phyloP scores from a whole-genome alignment of 2,329 filamentous ascomycete genomes.

The Epichloe sylvatica region DNA sequence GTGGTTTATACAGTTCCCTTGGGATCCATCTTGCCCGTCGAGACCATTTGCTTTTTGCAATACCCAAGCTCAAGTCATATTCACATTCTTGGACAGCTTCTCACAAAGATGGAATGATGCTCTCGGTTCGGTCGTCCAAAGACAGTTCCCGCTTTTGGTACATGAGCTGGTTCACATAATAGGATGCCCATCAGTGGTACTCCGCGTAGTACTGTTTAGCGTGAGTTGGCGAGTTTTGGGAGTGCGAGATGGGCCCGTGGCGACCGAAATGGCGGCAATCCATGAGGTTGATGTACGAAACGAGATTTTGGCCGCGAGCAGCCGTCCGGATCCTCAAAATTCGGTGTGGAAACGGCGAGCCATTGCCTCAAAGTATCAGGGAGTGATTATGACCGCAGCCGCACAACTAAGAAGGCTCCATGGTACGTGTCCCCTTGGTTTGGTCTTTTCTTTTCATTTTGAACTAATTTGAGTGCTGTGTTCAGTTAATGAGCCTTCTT shows the following conservation, averaged over 20 bases:
- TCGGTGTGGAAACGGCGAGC: neutral
- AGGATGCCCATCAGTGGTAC: slow-evolving; percentile 12
- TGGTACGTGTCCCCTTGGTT: neutral
- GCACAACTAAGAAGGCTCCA: neutral
- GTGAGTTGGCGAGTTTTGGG: slow-evolving; percentile 16
- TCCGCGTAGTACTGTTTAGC: slow-evolving; percentile 17
- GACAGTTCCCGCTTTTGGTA: slow-evolving; percentile 16
- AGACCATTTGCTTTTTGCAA: neutral
- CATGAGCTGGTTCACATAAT: slow-evolving; percentile 13
- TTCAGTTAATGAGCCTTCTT: neutral
- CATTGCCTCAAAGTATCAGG: neutral
- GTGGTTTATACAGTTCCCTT: slow-evolving; percentile 1
- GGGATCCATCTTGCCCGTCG: neutral
- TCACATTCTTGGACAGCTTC: slow-evolving; percentile 13
- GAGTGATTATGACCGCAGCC: neutral
- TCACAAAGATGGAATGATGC: slow-evolving; percentile 11
- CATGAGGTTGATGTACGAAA: neutral
- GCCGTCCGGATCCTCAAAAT: neutral
- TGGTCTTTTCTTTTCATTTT: neutral
- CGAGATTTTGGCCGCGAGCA: neutral
- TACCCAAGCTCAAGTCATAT: slow-evolving; percentile 5
- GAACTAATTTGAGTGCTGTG: neutral
- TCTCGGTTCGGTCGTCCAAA: slow-evolving; percentile 4
- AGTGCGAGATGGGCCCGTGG: neutral
- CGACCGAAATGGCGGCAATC: neutral